Base-by-base conservation (phyloP, 495 filamentous ascomycete species). In the Aspergillus homomorphus region DNA sequence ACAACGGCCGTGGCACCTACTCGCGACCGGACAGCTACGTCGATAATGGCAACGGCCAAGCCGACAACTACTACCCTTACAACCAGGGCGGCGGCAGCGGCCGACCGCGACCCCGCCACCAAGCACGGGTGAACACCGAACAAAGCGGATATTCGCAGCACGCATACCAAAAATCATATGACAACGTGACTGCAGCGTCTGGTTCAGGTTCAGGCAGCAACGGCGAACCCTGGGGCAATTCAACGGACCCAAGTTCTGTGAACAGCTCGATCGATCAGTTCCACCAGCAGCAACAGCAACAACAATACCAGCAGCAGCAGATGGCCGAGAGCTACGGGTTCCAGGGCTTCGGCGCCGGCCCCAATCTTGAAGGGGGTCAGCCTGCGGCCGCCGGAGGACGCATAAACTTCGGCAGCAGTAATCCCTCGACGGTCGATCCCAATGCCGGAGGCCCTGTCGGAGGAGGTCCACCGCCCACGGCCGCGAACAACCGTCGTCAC, bases 191-290 rank as follows among this genome's bases (percentile, higher is more conserved):
- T 22, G 88, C 89, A 0, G 84, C 81, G 0, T 86, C 86, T 10
- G 87, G 85, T 30, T 87, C 85, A 51, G 89, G 86, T 33, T 87
- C 84, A 51, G 66, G 66, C 23, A 83, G 86, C 50, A 84, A 75
- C 50, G 79, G 80, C 45, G 89, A 94, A 45, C 83, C 84, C 16
- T 84, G 81, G 63, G 87, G 84, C n/a, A 90, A 91, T 66, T 87
- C 86, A 45, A 95, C 90, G 30, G 90, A 96, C 62, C 92, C 91
- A 1, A 95, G 89, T 69, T 94, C 90, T 58, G 85, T 95, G 58
- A 95, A 96, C 73, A 95, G 89, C 73, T 95, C 90, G 4, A 81
- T 92, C 54, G 90, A 96, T 61, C 86, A 89, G 51, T 73, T 85
- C 22, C 80, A 83, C 45, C 81, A 85, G 54, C 74, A 80, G 10